Evolutionary conservation across 2,329 filamentous ascomycete species (phyloP).

Genomic region (Ramichloridium luteum): DNA sequence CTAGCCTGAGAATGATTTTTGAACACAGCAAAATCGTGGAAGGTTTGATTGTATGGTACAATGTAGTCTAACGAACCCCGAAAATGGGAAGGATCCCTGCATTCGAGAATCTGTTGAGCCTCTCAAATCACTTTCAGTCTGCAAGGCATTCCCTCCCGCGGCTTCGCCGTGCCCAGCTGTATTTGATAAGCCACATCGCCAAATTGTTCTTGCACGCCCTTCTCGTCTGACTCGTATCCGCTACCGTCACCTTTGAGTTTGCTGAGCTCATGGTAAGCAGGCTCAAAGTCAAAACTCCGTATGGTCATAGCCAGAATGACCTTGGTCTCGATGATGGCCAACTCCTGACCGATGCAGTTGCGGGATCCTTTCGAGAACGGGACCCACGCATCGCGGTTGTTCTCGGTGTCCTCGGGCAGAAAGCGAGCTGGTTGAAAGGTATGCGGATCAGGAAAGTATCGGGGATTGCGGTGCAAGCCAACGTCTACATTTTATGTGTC

Average conservation of each 20-base stretch:
- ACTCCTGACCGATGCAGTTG: constrained; percentile 46
- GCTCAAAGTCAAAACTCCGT: constrained; percentile 39
- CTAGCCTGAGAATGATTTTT: too few species aligned
- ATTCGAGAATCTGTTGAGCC: too few species aligned
- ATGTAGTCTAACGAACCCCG: too few species aligned
- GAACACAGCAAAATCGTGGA: too few species aligned
- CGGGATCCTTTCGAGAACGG: constrained; percentile 44
- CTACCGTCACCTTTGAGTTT: constrained; percentile 25
- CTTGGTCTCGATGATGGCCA: constrained; percentile 42
- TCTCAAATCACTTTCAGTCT: constrained; percentile 16
- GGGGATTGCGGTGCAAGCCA: constrained; percentile 26
- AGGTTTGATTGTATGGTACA: too few species aligned
- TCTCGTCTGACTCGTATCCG: constrained; percentile 17
- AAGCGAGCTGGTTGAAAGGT: constrained; percentile 40
- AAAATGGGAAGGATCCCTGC: too few species aligned
- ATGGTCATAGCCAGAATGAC: constrained; percentile 39
- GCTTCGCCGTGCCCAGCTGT: constrained; percentile 24
- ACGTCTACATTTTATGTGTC: too few species aligned
- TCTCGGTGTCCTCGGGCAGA: constrained; percentile 26
- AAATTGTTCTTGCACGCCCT: constrained; percentile 20
- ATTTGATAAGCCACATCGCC: constrained; percentile 26
- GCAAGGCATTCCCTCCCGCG: constrained; percentile 24
- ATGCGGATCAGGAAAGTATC: constrained; percentile 26
- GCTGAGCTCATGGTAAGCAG: constrained; percentile 26
- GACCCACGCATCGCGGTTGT: constrained; percentile 37